Evolutionary conservation across 1,284 basidiomycete genomes (phyloP).

Genomic region (Golubevia pallescens): DNA sequence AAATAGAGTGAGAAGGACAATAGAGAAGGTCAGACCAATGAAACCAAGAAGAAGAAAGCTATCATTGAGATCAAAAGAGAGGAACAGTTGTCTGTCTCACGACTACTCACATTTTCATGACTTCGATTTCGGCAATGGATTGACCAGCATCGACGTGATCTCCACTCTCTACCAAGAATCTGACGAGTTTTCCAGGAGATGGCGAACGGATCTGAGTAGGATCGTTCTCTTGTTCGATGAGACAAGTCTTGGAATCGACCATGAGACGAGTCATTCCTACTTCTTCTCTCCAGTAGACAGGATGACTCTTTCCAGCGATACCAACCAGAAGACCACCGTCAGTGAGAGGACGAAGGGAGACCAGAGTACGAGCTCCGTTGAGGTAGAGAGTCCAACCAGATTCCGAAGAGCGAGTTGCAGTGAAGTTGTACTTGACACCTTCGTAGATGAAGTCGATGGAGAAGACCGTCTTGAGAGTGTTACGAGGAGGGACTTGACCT

Average conservation of each 20-base stretch:
- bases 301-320: conserved; percentile 92
- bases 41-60: too few species aligned
- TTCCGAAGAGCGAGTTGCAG: conserved; percentile 86
- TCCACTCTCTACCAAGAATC: conserved; percentile 93
- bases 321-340: conserved; percentile 93
- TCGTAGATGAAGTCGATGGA: conserved; percentile 94
- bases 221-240: conserved; percentile 99
- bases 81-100: too few species aligned
- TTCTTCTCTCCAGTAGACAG: conserved; percentile 98
- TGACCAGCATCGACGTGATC: conserved; percentile 96
- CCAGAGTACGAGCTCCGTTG: conserved; percentile 72
- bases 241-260: conserved; percentile 91
- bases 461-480: conserved; percentile 95
- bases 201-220: conserved; percentile 96
- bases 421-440: conserved; percentile 92
- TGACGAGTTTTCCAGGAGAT: conserved; percentile 93
- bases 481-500: conserved; percentile 93
- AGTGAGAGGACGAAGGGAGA: conserved; percentile 74
- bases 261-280: conserved; percentile 80
- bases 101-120: too few species aligned
- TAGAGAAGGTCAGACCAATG: too few species aligned
- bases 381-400: conserved; percentile 92
- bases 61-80: too few species aligned
- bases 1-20: too few species aligned
- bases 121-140: conserved; percentile 95